Evolutionary conservation across 306 rosid species (phyloP).

Genomic region (Vigna unguiculata): DNA sequence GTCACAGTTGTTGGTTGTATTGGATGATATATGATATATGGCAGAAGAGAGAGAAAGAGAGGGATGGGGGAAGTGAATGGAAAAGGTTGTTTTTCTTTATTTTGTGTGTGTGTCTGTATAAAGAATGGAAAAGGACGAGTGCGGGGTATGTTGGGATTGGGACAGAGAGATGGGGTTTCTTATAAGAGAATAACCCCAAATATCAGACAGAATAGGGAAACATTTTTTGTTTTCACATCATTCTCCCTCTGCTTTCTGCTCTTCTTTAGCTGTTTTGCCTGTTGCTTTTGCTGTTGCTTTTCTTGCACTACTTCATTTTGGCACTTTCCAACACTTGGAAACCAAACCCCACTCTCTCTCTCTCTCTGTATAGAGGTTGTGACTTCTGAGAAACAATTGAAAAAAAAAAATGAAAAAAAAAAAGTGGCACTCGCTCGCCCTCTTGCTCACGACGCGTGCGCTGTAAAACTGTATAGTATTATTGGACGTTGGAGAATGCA

Average conservation of each 20-base stretch:
- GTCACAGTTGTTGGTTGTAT: constrained; percentile 35
- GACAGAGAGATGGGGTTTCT: constrained; percentile 43
- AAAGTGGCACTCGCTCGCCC: constrained; percentile 39
- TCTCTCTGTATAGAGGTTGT: constrained; percentile 11
- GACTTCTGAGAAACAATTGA: constrained; percentile 6
- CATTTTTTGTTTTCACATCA: constrained; percentile 62
- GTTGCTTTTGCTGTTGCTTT: constrained; percentile 53
- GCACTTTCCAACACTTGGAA: constrained; percentile 62
- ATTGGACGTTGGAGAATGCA: constrained; percentile 6
- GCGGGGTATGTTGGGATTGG: constrained; percentile 49
- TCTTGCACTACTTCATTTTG: constrained; percentile 55
- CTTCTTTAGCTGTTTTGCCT: constrained; percentile 47
- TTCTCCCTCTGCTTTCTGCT: constrained; percentile 34
- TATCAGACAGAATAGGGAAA: constrained; percentile 57
- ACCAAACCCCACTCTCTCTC: constrained; percentile 35
- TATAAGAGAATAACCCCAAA: constrained; percentile 57
- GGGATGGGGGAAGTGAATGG: constrained; percentile 11
- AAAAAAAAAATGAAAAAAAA: background rate
- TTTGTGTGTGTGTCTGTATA: constrained; percentile 8
- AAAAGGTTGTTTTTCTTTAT: constrained; percentile 15
- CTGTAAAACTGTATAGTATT: constrained; percentile 27
- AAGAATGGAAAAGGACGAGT: constrained; percentile 39
- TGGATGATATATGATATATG: constrained; percentile 20
- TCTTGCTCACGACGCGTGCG: constrained; percentile 53
- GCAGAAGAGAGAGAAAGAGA: background rate